Conservation (phyloP, 2,329 filamentous ascomycete species). For the Alternaria ethzedia region DNA sequence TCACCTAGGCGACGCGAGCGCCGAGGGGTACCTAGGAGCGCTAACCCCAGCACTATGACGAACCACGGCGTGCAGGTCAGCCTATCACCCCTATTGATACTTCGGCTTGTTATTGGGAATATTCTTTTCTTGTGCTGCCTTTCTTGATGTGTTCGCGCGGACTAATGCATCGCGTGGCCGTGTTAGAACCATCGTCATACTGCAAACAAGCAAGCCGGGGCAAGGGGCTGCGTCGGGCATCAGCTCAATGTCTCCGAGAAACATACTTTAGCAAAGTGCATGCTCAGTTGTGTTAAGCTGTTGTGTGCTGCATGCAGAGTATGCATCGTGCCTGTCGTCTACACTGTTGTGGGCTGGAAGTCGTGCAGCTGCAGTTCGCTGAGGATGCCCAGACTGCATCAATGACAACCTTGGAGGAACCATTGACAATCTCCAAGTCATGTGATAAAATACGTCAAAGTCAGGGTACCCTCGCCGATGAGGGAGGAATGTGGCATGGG, state of each 20-base stretch:
- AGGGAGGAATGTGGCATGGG: not conserved
- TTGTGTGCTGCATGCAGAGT: not conserved
- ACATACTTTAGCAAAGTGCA: not conserved
- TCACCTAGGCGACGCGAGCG: conserved; percentile 32
- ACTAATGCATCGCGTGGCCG: not conserved
- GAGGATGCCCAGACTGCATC: not conserved
- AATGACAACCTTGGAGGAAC: not conserved
- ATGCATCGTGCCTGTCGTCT: not conserved
- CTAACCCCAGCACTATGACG: conserved; percentile 15
- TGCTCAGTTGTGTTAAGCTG: not conserved
- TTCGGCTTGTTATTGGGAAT: not conserved
- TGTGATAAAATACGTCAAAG: not conserved
- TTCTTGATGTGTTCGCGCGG: not conserved
- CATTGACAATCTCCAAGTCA: not conserved
- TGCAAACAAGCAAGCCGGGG: conserved; percentile 3
- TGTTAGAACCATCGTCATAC: not conserved
- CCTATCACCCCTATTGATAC: not conserved
- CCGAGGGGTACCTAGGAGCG: conserved; percentile 18
- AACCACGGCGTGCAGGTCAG: not conserved
- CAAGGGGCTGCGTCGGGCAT: not conserved
- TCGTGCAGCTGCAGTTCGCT: not conserved
- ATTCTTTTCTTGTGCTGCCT: not conserved
- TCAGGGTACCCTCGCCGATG: not conserved
- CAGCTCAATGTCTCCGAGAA: not conserved
- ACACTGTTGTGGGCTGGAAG: not conserved